These are phyloP conservation scores for Nicotiana sylvestris DNA, from an alignment of 257 asterid species.

Conservation along the genomic window DNA sequence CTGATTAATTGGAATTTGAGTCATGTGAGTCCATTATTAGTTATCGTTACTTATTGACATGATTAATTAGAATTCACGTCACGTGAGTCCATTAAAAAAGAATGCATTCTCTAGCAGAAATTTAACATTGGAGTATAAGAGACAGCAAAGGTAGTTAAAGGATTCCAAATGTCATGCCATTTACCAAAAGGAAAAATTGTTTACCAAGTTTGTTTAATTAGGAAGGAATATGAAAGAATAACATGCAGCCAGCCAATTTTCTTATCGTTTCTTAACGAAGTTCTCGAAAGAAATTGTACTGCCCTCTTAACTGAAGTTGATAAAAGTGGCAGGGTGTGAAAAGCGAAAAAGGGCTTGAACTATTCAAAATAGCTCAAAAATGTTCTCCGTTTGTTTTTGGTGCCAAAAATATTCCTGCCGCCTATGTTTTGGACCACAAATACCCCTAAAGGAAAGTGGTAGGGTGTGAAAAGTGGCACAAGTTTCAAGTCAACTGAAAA, in stretches of 20 bases:
- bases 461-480: neutral
- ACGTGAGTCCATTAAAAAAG: no score
- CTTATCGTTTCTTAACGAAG: neutral
- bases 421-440: no score
- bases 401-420: no score
- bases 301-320: neutral
- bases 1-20: no score
- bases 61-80: no score
- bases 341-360: no score
- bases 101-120: neutral
- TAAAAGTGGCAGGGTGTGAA: neutral
- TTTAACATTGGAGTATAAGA: neutral
- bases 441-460: neutral
- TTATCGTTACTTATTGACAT: no score
- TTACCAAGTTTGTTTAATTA: neutral
- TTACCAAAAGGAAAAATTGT: neutral
- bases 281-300: neutral
- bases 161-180: neutral
- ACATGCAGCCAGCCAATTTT: neutral
- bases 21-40: no score
- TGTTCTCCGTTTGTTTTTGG: no score
- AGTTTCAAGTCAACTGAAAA: neutral
- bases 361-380: no score
- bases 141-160: neutral
- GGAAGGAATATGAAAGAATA: no score